Base-by-base conservation (phyloP, 2,329 filamentous ascomycete genomes). In the Aureobasidium sp. region DNA sequence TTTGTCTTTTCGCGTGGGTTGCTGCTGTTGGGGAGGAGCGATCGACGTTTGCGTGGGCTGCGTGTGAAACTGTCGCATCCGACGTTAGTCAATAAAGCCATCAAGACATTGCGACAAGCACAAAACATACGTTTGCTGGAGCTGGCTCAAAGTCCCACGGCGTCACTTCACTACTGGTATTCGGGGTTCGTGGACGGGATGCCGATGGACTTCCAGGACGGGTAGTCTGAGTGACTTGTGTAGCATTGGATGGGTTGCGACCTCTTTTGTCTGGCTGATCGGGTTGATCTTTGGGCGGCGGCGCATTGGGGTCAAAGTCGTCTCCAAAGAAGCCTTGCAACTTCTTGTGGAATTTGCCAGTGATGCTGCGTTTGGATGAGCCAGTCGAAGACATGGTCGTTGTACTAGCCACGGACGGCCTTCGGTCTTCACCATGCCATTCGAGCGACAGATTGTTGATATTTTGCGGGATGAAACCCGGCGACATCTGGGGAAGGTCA, bases 321-420 rank as follows among this genome's bases (percentile, higher is more conserved):
- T 97, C 93, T 50, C 93, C 92, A 75, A 97, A 96, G 72, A 97
- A 93, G 45, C 88, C 90, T 71, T 94, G 90, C 65, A 96, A 80
- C 75, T 93, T 94, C 75, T 92, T 91, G 68, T 84, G 81, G 66
- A 85, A 82, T 16, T 60, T 59, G 30, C 41, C 42, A 59, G 69
- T 66, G 62, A 88, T 83, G 64, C 85, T 86, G 65, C 86, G 83
- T 75, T 86, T 87, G 45, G 57, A 59, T 44, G 93, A 96, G 37
- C 90, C 89, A 66, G 89, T 84, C 70, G 93, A 96, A 74, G 92
- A 94, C 62, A 90, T 85, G 4, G 88, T 96, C 15, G 88, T 91
- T 65, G 92, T 86, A 74, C 92, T 97, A 42, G 91, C 91, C 55
- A 91, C 83, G 4, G 94, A 97, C 2, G 93, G 93, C 54, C 93